These are phyloP conservation scores for Botrytis pseudocinerea DNA, from an alignment of 2,329 filamentous ascomycete genomes.

Conservation along the genomic window DNA sequence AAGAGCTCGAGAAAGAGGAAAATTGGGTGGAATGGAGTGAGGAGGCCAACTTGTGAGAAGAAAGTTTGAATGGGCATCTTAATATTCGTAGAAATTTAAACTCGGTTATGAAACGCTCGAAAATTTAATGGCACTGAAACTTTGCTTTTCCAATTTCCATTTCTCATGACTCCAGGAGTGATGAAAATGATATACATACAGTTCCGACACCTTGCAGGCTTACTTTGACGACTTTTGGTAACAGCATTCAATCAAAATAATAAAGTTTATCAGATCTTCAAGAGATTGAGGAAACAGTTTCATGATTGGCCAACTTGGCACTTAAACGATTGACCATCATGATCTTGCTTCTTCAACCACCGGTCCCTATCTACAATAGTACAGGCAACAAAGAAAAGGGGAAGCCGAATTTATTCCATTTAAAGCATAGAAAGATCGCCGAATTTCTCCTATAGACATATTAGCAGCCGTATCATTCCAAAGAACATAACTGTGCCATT, in stretches of 20 bases:
- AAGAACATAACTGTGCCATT: background rate
- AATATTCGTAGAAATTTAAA: background rate
- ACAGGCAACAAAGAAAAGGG: slow-evolving; percentile 58
- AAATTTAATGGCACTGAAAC: background rate
- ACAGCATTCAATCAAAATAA: slow-evolving; percentile 9
- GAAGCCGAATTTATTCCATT: slow-evolving; percentile 42
- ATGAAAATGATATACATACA: background rate
- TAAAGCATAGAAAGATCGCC: slow-evolving; percentile 95
- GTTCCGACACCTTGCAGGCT: background rate
- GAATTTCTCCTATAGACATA: slow-evolving; percentile 81
- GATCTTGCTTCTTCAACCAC: slow-evolving; percentile 30
- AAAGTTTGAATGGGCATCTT: background rate
- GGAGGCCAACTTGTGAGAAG: background rate
- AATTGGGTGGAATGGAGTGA: slow-evolving; percentile 18
- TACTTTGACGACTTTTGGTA: background rate
- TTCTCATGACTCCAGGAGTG: background rate
- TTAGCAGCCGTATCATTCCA: slow-evolving; percentile 47
- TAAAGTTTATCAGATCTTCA: background rate
- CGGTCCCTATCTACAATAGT: slow-evolving; percentile 65
- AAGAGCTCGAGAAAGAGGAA: background rate
- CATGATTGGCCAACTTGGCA: slow-evolving; percentile 20
- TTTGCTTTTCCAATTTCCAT: background rate
- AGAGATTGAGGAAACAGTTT: slow-evolving; percentile 4
- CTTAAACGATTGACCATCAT: slow-evolving; percentile 27
- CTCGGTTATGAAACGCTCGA: background rate